A percentile compares a stretch with the other conserved stretches of the same genome.
These are phyloP conservation scores for Clonostachys byssicola DNA, from an alignment of 2,329 filamentous ascomycete species.

Conservation along the genomic window DNA sequence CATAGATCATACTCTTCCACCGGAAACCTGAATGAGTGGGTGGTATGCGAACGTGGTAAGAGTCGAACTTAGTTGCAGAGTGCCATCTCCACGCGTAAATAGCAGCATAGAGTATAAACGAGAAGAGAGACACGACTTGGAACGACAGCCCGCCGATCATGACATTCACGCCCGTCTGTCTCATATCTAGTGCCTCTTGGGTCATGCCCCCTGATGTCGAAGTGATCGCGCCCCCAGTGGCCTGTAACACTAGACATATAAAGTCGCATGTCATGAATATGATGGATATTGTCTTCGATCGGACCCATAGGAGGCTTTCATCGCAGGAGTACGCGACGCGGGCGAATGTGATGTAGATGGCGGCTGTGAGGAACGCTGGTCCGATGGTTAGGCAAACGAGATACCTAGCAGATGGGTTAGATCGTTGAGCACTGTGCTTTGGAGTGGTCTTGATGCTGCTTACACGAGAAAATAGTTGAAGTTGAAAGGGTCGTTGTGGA, in stretches of 20 bases:
- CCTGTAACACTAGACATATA: slow-evolving; percentile 44
- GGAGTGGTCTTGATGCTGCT: neutral
- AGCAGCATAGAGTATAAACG: slow-evolving; percentile 28
- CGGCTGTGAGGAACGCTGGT: slow-evolving; percentile 59
- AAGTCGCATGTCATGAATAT: slow-evolving; percentile 43
- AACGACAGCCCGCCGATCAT: slow-evolving; percentile 49
- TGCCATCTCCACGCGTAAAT: neutral
- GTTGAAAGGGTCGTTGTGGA: slow-evolving; percentile 47
- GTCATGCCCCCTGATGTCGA: slow-evolving; percentile 6
- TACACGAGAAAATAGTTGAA: slow-evolving; percentile 43
- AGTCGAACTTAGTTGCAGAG: no score
- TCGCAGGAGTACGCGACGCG: slow-evolving; percentile 39
- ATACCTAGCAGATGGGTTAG: slow-evolving; percentile 2
- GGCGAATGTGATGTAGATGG: slow-evolving; percentile 56
- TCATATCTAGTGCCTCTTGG: slow-evolving; percentile 13
- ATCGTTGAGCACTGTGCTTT: no score
- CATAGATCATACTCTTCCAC: neutral
- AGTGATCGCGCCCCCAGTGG: slow-evolving; percentile 40
- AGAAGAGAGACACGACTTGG: slow-evolving; percentile 40
- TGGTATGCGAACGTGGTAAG: neutral
- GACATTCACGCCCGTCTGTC: slow-evolving; percentile 44
- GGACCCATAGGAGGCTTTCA: slow-evolving; percentile 23
- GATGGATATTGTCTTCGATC: slow-evolving; percentile 21
- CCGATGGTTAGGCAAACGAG: slow-evolving; percentile 52
- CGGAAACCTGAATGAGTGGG: neutral